Base-by-base conservation (phyloP, 164 flowering plant genomes). In the Annona cherimola region DNA sequence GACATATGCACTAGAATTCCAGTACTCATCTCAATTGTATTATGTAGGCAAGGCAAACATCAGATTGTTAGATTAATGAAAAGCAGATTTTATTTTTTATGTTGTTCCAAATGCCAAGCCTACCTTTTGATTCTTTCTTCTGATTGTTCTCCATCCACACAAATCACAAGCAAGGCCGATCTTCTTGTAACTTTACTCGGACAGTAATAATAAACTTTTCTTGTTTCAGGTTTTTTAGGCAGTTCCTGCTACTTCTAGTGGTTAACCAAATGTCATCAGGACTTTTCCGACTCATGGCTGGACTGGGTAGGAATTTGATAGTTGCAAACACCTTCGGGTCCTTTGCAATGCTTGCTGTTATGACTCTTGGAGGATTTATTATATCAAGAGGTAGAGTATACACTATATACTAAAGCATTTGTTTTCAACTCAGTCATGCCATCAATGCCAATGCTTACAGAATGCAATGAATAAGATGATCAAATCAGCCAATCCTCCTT, bases 181-280 rank as follows among this genome's bases (percentile, higher is more conserved):
- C 20, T 7, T 1, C 44, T 63, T 62, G 44, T 44, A 18, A 19
- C 44, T 7, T 12, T 19, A 11, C 54, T 4, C 9, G 2, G 42
- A 14, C 4, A 1, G 5, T 44, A 12, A 44, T n/a, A 18, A 45
- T 35, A 40, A 0, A 2, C 64, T 45, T 14, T 50, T 44, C 69
- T 66, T 43, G 20, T 57, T 76, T 76, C 84, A 88, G 91, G 79
- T 63, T 86, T 35, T 79, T 85, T 35, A 85, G 73, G 61, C 90
- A 85, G 66, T 84, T 73, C 75, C 69, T 85, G 46, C 55, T 88
- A 40, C 82, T 84, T 1, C 60, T 82, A 61, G 11, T 81, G 19
- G 43, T 79, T 16, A 81, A 79, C 78, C 89, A 85, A 69, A 81
- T 86, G 86, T 77, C 90, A 61, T 82, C 87, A 39, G 85, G 68